A percentile compares a stretch with the other conserved stretches of the same genome.
phyloP scores from a whole-genome alignment of 441 rosid species.

The Corymbia citriodora region DNA sequence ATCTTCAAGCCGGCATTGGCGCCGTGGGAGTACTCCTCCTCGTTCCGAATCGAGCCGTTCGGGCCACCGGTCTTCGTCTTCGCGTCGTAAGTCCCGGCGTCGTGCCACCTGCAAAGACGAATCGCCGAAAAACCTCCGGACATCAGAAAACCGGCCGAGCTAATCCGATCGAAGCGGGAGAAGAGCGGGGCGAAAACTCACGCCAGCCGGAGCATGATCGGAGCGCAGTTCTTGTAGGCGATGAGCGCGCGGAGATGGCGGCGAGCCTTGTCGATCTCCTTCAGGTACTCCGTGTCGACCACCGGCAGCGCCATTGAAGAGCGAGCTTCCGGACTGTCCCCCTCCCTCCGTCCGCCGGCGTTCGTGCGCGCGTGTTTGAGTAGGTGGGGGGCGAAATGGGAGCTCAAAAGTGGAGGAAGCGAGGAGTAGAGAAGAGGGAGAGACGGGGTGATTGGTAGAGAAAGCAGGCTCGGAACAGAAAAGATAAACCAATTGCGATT shows the following conservation, averaged over 20 bases:
- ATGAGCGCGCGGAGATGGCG: constrained; percentile 91
- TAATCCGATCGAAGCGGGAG: not conserved
- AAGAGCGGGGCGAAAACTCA: constrained; percentile 10
- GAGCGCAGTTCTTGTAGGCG: constrained; percentile 82
- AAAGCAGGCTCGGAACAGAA: not conserved
- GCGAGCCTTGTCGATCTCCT: constrained; percentile 84
- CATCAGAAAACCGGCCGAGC: not conserved
- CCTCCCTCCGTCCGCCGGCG: not conserved
- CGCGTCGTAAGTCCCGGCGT: constrained; percentile 86
- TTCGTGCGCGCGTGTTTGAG: not conserved
- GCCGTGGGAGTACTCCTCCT: constrained; percentile 76
- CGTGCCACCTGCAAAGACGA: constrained; percentile 74
- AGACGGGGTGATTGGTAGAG: not conserved
- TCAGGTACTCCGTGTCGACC: constrained; percentile 75
- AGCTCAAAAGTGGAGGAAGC: constrained; percentile 1
- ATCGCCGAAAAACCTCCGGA: not conserved
- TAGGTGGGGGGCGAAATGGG: not conserved
- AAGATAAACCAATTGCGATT: not conserved
- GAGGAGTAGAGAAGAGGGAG: not conserved
- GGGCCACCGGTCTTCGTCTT: constrained; percentile 83
- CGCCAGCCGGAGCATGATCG: constrained; percentile 97
- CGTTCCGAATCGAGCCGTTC: constrained; percentile 84
- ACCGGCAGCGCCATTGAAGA: constrained; percentile 63
- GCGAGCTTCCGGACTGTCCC: not conserved
- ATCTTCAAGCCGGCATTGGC: constrained; percentile 76